Base-by-base conservation (phyloP, 805 yeast genomes). In the Ogataea chonburiensis region DNA sequence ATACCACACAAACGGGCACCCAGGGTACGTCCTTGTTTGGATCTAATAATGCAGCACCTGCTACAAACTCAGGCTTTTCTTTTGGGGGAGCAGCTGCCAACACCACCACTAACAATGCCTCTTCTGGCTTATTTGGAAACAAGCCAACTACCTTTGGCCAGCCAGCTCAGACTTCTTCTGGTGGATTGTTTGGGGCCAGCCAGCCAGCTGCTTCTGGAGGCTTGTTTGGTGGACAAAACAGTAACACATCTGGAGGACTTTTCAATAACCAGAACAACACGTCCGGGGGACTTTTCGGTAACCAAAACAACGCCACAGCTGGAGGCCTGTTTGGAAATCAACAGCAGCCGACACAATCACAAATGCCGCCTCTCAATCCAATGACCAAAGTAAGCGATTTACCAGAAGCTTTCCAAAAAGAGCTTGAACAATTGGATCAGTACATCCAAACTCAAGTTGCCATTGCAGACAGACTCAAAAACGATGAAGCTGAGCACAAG, bases 331-430 rank as follows among this genome's bases (percentile, higher is more conserved):
- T 55, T 42, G 61, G 58, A 13, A 56, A 58, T 15, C 58, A 59
- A 15, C 40, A 53, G n/a, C 36, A 37, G 19, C n/a, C n/a, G n/a
- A n/a, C n/a, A n/a, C 37, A 68, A 28, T 64, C 63, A 27, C 78
- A 66, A 39, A 55, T 65, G 34, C 68, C 71, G 4, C 74, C 66
- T 32, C 65, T 85, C 28, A 81, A 83, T 8, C 78, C 88, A 10
- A 76, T 85, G 79, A 81, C 91, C 0, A 71, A 83, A 32, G 83
- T 85, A 7, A 77, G 78, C 7, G 91, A 83, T 42, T 63, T 85
- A 24, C 89, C 93, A 2, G 81, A 75, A n/a, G 71, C 64, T n/a
- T 61, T 79, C 37, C 84, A 81, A 50, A 72, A 65, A 42, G 86
- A 84, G 53, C 64, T 85, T 23, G 84, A 80, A 56, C 78, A 79